phyloP scores from a whole-genome alignment of 129 eudicot species.

The Solidago caesia region DNA sequence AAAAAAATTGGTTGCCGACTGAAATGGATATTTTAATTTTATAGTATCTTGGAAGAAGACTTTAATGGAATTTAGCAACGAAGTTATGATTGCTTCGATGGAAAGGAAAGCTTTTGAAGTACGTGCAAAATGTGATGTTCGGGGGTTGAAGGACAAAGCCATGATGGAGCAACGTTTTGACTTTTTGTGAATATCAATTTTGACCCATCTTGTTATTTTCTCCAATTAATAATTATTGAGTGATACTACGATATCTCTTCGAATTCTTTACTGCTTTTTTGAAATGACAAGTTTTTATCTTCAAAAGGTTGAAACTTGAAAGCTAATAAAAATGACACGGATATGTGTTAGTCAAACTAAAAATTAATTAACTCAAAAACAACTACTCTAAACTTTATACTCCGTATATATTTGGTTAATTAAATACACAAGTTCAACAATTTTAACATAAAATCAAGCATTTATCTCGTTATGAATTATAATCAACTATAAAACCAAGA shows the following conservation, averaged over 20 bases:
- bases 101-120: conserved; percentile 28
- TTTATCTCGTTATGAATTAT: no score
- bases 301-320: neutral
- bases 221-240: conserved; percentile 13
- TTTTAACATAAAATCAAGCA: no score
- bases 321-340: no score
- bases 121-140: conserved; percentile 43
- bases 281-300: neutral
- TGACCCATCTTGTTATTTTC: conserved; percentile 20
- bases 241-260: neutral
- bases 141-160: conserved; percentile 44
- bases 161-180: conserved; percentile 33
- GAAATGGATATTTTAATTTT: no score
- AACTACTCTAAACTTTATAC: no score
- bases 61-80: conserved; percentile 18
- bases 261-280: neutral
- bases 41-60: neutral
- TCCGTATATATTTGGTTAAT: no score
- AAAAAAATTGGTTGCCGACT: neutral
- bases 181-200: conserved; percentile 20
- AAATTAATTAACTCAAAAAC: no score
- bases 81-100: conserved; percentile 32
- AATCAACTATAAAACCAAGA: no score
- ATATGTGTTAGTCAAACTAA: neutral
- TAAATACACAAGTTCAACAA: no score